phyloP scores from a whole-genome alignment of 768 basidiomycete species.

The Polyporus arcularius region DNA sequence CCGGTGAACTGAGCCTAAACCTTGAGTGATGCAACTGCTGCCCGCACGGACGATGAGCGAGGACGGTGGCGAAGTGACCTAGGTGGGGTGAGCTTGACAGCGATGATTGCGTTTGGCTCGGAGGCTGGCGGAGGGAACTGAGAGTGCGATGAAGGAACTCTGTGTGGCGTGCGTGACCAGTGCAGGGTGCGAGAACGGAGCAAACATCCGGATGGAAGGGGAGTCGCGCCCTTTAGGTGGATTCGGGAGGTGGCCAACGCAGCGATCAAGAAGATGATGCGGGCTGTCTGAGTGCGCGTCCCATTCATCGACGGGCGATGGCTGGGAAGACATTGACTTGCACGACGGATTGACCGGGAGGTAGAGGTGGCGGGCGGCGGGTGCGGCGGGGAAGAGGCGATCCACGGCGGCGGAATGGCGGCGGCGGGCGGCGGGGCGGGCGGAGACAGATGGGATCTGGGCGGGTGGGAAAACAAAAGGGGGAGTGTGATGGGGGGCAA shows the following conservation, averaged over 20 bases:
- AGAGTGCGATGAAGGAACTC: not conserved
- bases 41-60: not conserved
- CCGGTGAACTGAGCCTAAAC: slow-evolving; percentile 13
- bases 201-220: not conserved
- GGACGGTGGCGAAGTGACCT: not conserved
- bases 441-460: slow-evolving; percentile 5
- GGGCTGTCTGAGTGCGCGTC: not conserved
- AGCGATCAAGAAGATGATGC: slow-evolving; percentile 10
- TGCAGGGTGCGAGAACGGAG: not conserved
- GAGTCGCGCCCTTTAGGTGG: not conserved
- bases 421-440: not conserved
- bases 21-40: slow-evolving; percentile 1
- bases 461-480: slow-evolving; percentile 10
- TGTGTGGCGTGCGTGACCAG: too few species aligned
- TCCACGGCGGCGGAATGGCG: too few species aligned
- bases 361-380: not conserved
- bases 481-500: slow-evolving; percentile 16
- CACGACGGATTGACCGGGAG: not conserved
- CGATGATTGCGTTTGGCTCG: not conserved
- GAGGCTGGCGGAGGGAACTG: not conserved
- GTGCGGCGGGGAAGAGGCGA: too few species aligned
- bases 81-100: not conserved
- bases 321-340: not conserved
- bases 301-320: not conserved
- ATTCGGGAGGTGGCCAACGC: not conserved